Evolutionary conservation across 345 rosid genomes (phyloP).

Genomic region (Geranium rotundifolium): DNA sequence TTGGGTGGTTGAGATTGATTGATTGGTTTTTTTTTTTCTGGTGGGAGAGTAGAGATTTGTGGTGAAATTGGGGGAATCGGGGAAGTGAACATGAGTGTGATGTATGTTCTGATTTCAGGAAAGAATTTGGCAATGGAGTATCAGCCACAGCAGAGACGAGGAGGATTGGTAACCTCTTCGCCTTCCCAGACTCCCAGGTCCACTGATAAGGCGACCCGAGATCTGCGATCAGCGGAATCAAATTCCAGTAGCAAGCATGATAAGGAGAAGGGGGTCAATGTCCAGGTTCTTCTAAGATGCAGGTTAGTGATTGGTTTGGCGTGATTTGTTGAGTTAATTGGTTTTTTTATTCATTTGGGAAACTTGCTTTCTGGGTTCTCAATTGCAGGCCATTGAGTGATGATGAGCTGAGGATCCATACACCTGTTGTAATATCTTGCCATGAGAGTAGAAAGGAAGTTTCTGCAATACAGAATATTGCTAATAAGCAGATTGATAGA

Average conservation of each 20-base stretch:
- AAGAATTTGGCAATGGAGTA: no score
- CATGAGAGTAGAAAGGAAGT: slow-evolving; percentile 85
- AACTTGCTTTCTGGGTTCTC: background rate
- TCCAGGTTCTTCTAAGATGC: slow-evolving; percentile 94
- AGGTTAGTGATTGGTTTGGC: slow-evolving; percentile 30
- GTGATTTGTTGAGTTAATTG: background rate
- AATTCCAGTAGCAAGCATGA: slow-evolving; percentile 52
- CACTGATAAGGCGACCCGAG: slow-evolving; percentile 67
- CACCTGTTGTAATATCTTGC: slow-evolving; percentile 88
- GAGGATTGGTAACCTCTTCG: slow-evolving; percentile 60
- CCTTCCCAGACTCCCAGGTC: slow-evolving; percentile 92
- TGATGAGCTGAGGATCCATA: slow-evolving; percentile 63
- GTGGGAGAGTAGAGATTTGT: background rate
- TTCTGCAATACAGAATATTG: slow-evolving; percentile 72
- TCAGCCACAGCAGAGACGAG: slow-evolving; percentile 48
- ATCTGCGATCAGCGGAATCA: slow-evolving; percentile 75
- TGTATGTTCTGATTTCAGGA: no score
- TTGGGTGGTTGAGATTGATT: no score
- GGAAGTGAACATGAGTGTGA: slow-evolving; percentile 6
- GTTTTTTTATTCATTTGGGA: background rate
- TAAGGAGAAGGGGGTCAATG: slow-evolving; percentile 92
- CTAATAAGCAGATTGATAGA: slow-evolving; percentile 93
- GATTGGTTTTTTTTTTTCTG: background rate
- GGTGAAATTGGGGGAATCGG: background rate
- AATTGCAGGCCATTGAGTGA: slow-evolving; percentile 77